Percentiles rank a stretch among this genome's conserved stretches.
phyloP scores from a whole-genome alignment of 805 yeast species.

The Grigorovia humatica region DNA sequence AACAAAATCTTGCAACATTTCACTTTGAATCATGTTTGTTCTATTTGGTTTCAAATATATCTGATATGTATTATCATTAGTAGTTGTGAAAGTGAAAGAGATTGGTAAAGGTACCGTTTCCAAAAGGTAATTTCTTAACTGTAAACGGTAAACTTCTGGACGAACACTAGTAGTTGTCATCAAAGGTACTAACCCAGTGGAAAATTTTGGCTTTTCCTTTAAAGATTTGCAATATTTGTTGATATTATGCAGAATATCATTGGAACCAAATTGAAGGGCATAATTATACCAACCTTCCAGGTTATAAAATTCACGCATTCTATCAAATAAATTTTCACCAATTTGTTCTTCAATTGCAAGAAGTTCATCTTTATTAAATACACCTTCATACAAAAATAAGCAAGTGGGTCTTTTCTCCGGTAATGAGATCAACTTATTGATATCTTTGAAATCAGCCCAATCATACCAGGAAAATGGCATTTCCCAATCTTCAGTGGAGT shows the following conservation, averaged over 20 bases:
- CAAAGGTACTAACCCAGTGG: slow-evolving; percentile 9
- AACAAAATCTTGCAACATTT: slow-evolving; percentile 10
- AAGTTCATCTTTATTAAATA: slow-evolving; percentile 11
- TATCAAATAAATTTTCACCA: slow-evolving; percentile 13
- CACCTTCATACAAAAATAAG: slow-evolving; percentile 14
- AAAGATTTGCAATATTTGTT: slow-evolving; percentile 1
- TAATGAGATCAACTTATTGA: slow-evolving; percentile 29
- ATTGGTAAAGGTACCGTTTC: slow-evolving; percentile 13
- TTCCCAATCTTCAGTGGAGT: neutral
- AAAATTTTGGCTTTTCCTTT: slow-evolving; percentile 1
- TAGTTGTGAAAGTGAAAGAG: slow-evolving; percentile 19
- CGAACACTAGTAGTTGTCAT: slow-evolving; percentile 16
- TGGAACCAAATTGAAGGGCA: slow-evolving; percentile 1
- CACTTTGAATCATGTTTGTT: slow-evolving; percentile 18
- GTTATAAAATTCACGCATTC: slow-evolving; percentile 13
- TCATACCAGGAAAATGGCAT: slow-evolving; percentile 51
- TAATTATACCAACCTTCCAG: slow-evolving; percentile 10
- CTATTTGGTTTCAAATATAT: slow-evolving; percentile 5
- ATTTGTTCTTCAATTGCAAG: slow-evolving; percentile 12
- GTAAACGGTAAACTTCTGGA: slow-evolving; percentile 25
- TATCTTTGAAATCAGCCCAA: slow-evolving; percentile 39
- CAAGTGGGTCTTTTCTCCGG: slow-evolving; percentile 11
- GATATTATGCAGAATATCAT: neutral
- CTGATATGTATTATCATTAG: slow-evolving; percentile 13
- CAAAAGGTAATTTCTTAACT: slow-evolving; percentile 19